phyloP scores from a whole-genome alignment of 2,329 filamentous ascomycete genomes.

The Cladosporium cucumerinum region DNA sequence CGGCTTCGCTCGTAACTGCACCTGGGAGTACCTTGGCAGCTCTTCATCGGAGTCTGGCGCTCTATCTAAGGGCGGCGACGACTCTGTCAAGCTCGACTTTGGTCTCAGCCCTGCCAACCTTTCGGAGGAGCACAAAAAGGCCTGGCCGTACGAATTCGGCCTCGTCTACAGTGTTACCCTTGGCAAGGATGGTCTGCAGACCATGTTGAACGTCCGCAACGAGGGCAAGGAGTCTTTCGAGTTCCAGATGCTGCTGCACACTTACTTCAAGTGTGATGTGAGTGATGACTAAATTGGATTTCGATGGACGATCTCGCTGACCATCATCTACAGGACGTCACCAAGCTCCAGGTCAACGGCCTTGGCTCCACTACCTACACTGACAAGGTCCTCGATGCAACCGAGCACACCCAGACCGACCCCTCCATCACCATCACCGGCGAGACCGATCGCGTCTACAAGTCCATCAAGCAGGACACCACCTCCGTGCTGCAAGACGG shows the following conservation, averaged over 20 bases:
- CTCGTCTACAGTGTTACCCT: conserved; percentile 92
- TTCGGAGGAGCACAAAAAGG: conserved; percentile 61
- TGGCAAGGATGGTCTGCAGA: conserved; percentile 69
- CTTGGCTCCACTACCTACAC: conserved; percentile 73
- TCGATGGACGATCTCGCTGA: background rate
- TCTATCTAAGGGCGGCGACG: conserved; percentile 48
- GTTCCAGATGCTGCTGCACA: conserved; percentile 88
- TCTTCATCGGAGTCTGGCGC: conserved; percentile 62
- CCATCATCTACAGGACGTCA: conserved; percentile 64
- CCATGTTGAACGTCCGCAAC: conserved; percentile 83
- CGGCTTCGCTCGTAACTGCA: conserved; percentile 84
- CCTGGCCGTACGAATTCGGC: conserved; percentile 85
- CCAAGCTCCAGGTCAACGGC: conserved; percentile 66
- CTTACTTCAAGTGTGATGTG: conserved; percentile 80
- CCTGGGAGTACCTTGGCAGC: conserved; percentile 93
- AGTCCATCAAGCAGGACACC: conserved; percentile 57
- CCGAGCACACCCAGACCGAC: conserved; percentile 59
- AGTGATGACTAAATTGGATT: conserved; percentile 25
- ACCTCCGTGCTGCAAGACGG: conserved; percentile 63
- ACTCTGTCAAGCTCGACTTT: conserved; percentile 90
- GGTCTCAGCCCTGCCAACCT: conserved; percentile 75
- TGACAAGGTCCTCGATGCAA: conserved; percentile 17
- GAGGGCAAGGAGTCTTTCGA: conserved; percentile 80
- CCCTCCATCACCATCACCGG: conserved; percentile 65
- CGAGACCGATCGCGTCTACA: conserved; percentile 89